Evolutionary conservation across 1,284 basidiomycete genomes (phyloP), one percentile per base, ranked within the genome.

Genomic region (Lignosus rhinocerotis): DNA sequence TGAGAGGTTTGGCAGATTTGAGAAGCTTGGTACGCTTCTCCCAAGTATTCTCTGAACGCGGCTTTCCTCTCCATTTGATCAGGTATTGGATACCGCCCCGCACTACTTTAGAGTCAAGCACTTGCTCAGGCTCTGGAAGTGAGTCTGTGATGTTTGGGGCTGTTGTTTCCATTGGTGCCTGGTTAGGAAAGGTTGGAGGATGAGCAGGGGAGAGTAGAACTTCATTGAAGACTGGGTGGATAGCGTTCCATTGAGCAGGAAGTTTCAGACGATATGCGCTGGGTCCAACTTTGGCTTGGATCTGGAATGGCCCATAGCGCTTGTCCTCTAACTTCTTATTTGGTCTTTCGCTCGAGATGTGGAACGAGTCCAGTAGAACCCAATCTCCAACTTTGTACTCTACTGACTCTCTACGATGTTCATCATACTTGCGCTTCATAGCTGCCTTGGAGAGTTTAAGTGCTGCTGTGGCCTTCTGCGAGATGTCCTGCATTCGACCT

Each of bases 191-290:
- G 10, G 39, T 38, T 8, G 30, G 53, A 4, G 41, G 19, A 16
- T 57, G 36, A 0, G 48, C 48, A 1, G 66, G 69, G 33, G 60
- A 44, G 0, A 73, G 70, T 9, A 70, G 68, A 14, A 59, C 59
- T 32, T 70, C 68, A 55, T 76, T 70, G 67, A 79, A 79, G 3
- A 78, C 71, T 3, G 68, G 59, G 58, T 80, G 76, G 3, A 78
- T 67, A 9, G 43, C 45, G 53, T 64, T 58, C 62, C 70, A 54
- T 8, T 62, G 33, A 5, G 48, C 17, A 2, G 78, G 75, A 16
- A 80, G 67, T 45, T 72, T 46, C 14, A 78, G 64, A 42, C 60
- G 34, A 58, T 72, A 78, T n/a, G n/a, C 1, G 69, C 64, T 8
- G 62, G 55, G 41, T n/a, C 68, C 64, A 11, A 76, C 49, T 17